Evolutionary conservation across 2,329 filamentous ascomycete genomes (phyloP).

Genomic region (Rhinocladiella mackenziei): DNA sequence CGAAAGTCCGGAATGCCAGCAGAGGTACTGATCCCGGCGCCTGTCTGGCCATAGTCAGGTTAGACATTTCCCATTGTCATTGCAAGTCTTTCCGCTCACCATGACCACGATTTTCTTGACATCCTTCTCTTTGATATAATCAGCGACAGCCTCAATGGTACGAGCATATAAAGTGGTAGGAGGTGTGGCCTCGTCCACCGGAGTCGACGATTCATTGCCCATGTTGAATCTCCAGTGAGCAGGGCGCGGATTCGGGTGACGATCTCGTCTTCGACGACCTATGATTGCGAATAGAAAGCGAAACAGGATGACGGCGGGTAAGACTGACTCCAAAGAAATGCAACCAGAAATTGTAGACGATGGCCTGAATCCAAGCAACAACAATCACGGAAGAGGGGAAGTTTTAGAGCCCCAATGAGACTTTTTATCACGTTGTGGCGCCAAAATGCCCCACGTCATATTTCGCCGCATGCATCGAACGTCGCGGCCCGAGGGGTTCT

Average conservation of each 20-base stretch:
- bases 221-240: slow-evolving; percentile 53
- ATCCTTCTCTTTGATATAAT: slow-evolving; percentile 68
- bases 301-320: slow-evolving; percentile 15
- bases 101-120: slow-evolving; percentile 75
- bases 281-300: slow-evolving; percentile 36
- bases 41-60: slow-evolving; percentile 51
- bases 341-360: too few relatives aligned
- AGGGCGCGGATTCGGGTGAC: slow-evolving; percentile 39
- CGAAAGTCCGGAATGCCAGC: slow-evolving; percentile 83
- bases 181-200: slow-evolving; percentile 60
- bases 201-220: slow-evolving; percentile 77
- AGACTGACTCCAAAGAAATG: too few relatives aligned
- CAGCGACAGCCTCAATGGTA: slow-evolving; percentile 69
- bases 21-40: slow-evolving; percentile 70
- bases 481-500: too few relatives aligned
- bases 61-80: background rate
- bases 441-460: too few relatives aligned
- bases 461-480: too few relatives aligned
- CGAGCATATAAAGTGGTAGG: slow-evolving; percentile 65
- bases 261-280: slow-evolving; percentile 48
- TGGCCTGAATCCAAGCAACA: too few relatives aligned
- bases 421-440: background rate
- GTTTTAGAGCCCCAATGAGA: background rate
- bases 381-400: too few relatives aligned
- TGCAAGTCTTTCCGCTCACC: slow-evolving; percentile 43